Evolutionary conservation across 805 yeast genomes (phyloP).

Genomic region (Wickerhamomyces bovis): DNA sequence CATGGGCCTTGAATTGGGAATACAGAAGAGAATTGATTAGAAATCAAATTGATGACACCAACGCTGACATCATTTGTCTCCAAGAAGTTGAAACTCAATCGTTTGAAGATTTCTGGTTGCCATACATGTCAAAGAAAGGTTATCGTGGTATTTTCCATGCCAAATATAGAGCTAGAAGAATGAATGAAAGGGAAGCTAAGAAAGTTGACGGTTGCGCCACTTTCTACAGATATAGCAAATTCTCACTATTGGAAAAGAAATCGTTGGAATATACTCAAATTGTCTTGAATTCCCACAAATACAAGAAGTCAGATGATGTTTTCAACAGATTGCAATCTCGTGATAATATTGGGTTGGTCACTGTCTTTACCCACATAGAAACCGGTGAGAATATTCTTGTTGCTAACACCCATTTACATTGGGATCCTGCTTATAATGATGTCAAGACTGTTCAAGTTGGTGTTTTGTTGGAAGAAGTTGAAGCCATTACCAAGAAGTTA

Average conservation of each 20-base stretch:
- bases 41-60: conserved; percentile 59
- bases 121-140: conserved; percentile 63
- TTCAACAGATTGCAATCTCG: conserved; percentile 94
- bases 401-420: conserved; percentile 91
- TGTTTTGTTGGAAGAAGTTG: conserved; percentile 82
- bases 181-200: conserved; percentile 72
- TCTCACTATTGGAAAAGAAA: conserved; percentile 64
- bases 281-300: conserved; percentile 76
- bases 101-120: conserved; percentile 82
- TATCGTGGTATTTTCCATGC: conserved; percentile 79
- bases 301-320: conserved; percentile 89
- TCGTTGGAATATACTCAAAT: conserved; percentile 77
- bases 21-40: conserved; percentile 74
- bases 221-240: conserved; percentile 66
- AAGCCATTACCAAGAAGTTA: conserved; percentile 43
- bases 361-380: conserved; percentile 64
- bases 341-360: conserved; percentile 83
- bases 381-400: conserved; percentile 69
- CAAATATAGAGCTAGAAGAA: conserved; percentile 89
- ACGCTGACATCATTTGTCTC: conserved; percentile 78
- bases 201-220: conserved; percentile 99
- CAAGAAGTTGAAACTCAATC: conserved; percentile 93
- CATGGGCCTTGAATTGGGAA: conserved; percentile 96
- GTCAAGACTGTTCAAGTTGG: conserved; percentile 96
- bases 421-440: conserved; percentile 97